These are phyloP conservation scores for Zalaria sp. DNA, from an alignment of 2,329 filamentous ascomycete genomes.

Conservation along the genomic window DNA sequence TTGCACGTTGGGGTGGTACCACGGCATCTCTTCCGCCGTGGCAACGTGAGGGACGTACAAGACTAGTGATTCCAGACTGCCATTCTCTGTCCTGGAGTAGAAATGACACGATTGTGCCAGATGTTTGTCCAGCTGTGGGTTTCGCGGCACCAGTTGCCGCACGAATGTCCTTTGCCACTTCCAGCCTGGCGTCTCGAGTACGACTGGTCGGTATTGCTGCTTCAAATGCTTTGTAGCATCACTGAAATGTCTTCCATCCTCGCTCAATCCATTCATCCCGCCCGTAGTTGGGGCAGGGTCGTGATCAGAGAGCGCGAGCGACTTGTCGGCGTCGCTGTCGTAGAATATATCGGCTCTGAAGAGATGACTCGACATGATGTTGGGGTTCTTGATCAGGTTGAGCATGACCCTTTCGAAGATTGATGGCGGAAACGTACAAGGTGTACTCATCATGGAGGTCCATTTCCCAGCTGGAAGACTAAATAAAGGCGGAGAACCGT, in stretches of 20 bases:
- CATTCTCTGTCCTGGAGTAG: slow-evolving; percentile 21
- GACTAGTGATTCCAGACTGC: slow-evolving; percentile 38
- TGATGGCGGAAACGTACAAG: slow-evolving; percentile 48
- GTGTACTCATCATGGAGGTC: slow-evolving; percentile 20
- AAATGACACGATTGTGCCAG: slow-evolving; percentile 75
- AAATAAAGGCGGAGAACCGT: no score
- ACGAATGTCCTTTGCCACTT: slow-evolving; percentile 51
- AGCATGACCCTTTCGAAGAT: slow-evolving; percentile 55
- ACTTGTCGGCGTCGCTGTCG: slow-evolving; percentile 28
- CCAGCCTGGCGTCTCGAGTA: slow-evolving; percentile 15
- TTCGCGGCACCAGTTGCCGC: slow-evolving; percentile 67
- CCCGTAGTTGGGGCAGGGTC: slow-evolving; percentile 4
- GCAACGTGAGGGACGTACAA: slow-evolving; percentile 65
- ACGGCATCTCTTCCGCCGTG: slow-evolving; percentile 53
- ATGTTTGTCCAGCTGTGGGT: slow-evolving; percentile 58
- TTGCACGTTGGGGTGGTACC: slow-evolving; percentile 71
- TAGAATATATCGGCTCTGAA: slow-evolving; percentile 65
- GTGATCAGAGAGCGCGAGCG: background rate
- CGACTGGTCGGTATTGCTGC: slow-evolving; percentile 19
- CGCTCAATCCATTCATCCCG: slow-evolving; percentile 9
- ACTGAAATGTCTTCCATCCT: slow-evolving; percentile 21
- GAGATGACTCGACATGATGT: slow-evolving; percentile 63
- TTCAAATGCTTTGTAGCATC: slow-evolving; percentile 35
- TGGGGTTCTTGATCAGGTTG: slow-evolving; percentile 65
- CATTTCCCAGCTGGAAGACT: background rate